Base-by-base conservation (phyloP, 768 basidiomycete genomes). In the Chalciporus sphaerocephalus region DNA sequence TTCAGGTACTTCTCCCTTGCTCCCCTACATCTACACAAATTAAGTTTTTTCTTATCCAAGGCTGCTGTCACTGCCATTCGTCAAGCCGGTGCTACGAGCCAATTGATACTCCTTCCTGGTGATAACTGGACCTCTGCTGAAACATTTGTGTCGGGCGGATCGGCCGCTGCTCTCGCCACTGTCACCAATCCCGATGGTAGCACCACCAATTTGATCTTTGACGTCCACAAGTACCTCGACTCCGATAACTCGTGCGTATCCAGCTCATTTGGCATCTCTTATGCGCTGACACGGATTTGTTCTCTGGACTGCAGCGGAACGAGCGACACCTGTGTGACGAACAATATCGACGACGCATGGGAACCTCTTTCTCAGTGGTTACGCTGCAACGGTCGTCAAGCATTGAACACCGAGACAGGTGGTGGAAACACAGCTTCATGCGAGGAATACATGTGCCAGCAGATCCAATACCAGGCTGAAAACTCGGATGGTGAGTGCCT, bases 351-450 rank as follows among this genome's bases (percentile, higher is more conserved):
- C 4, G 30, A 36, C 9, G 67, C 72, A 13, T 74, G 76, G 71
- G 59, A 58, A 8, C 69, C 73, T 4, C 67, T 79, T 13, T 65
- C 73, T 4, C 56, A 63, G 13, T 80, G 73, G 71, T 64, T 80
- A 8, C 68, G 74, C 13, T 59, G 60, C 42, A 73, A 78, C 42
- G 67, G 67, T 4, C 67, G 79, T 12, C 74, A 78, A 52, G 80
- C 77, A 0, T 64, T 82, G 57, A 73, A 77, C 54, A 77, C 75
- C 5, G 79, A 81, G 58, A 79, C 78, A 2, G 79, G 80, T 40
- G 79, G 78, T 20, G 78, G 78, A 10, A 74, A 80, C 53, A 65
- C 68, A 5, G 67, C 68, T 1, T 69, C 69, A 4, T 80, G 79
- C 52, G 58, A 68, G 4, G 62, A 65, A 13, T 72, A 66, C 27